Evolutionary conservation across 768 basidiomycete species (phyloP), one percentile per base, ranked within the genome.

Genomic region (Daedalea quercina): DNA sequence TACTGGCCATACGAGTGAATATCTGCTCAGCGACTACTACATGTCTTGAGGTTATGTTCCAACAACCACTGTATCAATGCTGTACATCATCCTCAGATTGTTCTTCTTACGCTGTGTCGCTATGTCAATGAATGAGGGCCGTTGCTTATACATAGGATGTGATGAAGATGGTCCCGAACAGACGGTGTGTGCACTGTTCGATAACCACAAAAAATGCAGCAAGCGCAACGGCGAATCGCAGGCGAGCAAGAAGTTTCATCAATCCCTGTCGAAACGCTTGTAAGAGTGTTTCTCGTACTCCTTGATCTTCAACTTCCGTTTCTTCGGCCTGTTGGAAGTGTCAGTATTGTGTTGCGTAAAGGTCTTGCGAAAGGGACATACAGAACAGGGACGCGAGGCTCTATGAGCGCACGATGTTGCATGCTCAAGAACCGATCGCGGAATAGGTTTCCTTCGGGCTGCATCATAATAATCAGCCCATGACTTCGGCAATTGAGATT

Each of bases 401-500:
- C 94, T 46, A 95, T 71, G 35, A 94, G 75, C 0, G 88, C 90
- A 25, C 92, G 78, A 56, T 94, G 88, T 62, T 95, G 93, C 63
- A 96, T 71, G 64, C 87, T 92, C 26, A 85, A 68, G 72, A 92
- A 93, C 1, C 91, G 81, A 65, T 96, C 94, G 22, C 84, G 79
- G 78, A 95, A 95, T 31, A 94, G 71, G 65, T 95, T 96, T 23
- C 94, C 94, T 73, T 96, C 93, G 17, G 90, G 90, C 93, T 95
- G 55, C 28, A 47, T 20, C 19, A 44, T 37, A 37, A 28, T n/a
- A 15, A 17, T 31, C 17, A 44, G 26, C 23, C 11, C 19, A 22
- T 20, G 11, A 37, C n/a, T n/a, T n/a, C n/a, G n/a, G n/a, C n/a
- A n/a, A n/a, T n/a, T n/a, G n/a, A n/a, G n/a, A n/a, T n/a, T n/a